These are phyloP conservation scores for Cucurbita maxima DNA, from an alignment of 306 rosid species.

Conservation along the genomic window DNA sequence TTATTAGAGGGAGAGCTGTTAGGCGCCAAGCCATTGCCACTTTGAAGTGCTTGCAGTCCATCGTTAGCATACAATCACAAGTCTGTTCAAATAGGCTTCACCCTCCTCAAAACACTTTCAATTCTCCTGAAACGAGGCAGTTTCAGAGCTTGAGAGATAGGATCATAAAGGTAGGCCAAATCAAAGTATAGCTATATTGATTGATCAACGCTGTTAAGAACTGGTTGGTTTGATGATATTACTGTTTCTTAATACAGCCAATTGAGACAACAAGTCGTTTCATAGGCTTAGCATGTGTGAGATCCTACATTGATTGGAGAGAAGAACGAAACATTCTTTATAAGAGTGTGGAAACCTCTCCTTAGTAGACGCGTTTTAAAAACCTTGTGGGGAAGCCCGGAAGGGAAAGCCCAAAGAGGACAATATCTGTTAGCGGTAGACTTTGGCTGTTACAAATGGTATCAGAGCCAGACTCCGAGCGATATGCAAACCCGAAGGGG, in stretches of 20 bases:
- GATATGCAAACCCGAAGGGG: too few relatives aligned
- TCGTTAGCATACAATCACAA: constrained; percentile 63
- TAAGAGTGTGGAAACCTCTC: too few relatives aligned
- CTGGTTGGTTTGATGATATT: background rate
- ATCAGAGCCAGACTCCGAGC: too few relatives aligned
- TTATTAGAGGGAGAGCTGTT: constrained; percentile 80
- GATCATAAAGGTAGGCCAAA: constrained; percentile 35
- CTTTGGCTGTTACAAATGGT: too few relatives aligned
- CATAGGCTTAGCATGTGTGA: background rate
- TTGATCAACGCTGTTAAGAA: background rate
- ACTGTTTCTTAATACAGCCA: background rate
- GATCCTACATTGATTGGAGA: too few relatives aligned
- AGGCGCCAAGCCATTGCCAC: constrained; percentile 82
- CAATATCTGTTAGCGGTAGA: too few relatives aligned
- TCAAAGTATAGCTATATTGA: background rate
- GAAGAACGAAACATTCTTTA: too few relatives aligned
- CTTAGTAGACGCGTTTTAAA: too few relatives aligned
- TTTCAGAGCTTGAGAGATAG: constrained; percentile 37
- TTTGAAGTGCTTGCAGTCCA: constrained; percentile 75
- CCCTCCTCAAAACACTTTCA: constrained; percentile 25
- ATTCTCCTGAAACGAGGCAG: constrained; percentile 24
- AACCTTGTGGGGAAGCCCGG: too few relatives aligned
- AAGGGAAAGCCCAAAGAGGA: too few relatives aligned
- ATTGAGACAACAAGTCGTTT: background rate
- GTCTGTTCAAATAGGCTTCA: constrained; percentile 52